A percentile compares a stretch with the other conserved stretches of the same genome.
phyloP scores from a whole-genome alignment of 208 protist genomes.

The Trypanosoma caninum region DNA sequence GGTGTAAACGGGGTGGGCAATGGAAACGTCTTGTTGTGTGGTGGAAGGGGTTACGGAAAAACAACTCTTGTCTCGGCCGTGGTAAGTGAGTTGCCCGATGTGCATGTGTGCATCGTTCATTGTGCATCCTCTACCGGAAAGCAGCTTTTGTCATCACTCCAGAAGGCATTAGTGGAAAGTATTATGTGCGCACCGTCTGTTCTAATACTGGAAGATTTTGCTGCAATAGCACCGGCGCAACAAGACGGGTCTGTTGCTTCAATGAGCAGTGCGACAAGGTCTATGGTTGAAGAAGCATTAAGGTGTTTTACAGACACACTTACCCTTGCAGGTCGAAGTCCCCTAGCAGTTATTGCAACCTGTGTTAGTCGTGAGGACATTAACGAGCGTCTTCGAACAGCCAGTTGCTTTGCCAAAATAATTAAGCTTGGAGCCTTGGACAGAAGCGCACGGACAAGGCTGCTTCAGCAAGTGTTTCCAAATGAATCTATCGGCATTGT shows the following conservation, averaged over 20 bases:
- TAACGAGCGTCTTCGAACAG: conserved; percentile 58
- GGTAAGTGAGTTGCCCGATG: conserved; percentile 30
- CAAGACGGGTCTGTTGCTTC: conserved; percentile 59
- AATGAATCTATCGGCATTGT: conserved; percentile 30
- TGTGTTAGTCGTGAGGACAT: conserved; percentile 62
- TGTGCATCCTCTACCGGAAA: conserved; percentile 47
- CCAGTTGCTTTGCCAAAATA: conserved; percentile 56
- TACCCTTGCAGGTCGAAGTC: conserved; percentile 20
- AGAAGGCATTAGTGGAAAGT: conserved; percentile 53
- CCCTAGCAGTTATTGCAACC: conserved; percentile 70
- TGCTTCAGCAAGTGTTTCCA: conserved; percentile 63
- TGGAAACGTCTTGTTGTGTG: conserved; percentile 79
- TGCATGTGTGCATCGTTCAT: conserved; percentile 61
- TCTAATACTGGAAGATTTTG: conserved; percentile 85
- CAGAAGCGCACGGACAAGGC: conserved; percentile 34
- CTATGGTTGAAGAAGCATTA: conserved; percentile 57
- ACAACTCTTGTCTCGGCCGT: conserved; percentile 55
- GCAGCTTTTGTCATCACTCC: conserved; percentile 36
- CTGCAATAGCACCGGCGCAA: conserved; percentile 72
- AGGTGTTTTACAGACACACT: conserved; percentile 37
- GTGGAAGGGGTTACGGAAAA: conserved; percentile 84
- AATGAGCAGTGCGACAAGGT: conserved; percentile 55
- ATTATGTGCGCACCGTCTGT: conserved; percentile 74
- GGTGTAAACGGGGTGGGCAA: conserved; percentile 7
- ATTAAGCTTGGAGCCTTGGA: conserved; percentile 62